A percentile compares a stretch with the other conserved stretches of the same genome.
phyloP scores from a whole-genome alignment of 768 basidiomycete species.

The Rhizopogon roseolus region DNA sequence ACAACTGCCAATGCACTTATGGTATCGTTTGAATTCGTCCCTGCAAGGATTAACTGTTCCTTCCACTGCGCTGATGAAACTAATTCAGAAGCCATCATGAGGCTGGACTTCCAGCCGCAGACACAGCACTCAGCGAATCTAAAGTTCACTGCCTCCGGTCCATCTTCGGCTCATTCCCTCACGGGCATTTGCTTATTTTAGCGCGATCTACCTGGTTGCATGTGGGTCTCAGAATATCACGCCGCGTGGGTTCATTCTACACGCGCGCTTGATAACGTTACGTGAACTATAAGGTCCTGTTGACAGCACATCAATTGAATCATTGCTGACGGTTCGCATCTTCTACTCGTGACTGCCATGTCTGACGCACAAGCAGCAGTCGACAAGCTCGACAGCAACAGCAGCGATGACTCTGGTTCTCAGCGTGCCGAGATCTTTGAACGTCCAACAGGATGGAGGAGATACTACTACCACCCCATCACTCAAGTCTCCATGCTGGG shows the following conservation, averaged over 20 bases:
- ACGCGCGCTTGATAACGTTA: background rate
- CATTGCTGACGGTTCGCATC: background rate
- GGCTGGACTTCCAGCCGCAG: no score
- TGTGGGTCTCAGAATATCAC: conserved; percentile 54
- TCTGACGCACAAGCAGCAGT: conserved; percentile 11
- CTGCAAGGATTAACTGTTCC: no score
- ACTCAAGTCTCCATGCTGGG: conserved; percentile 50
- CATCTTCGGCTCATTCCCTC: conserved; percentile 56
- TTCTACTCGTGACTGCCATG: conserved; percentile 9
- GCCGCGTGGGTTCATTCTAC: conserved; percentile 30
- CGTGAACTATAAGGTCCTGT: background rate
- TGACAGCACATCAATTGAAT: background rate
- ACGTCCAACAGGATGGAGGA: conserved; percentile 47
- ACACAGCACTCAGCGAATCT: conserved; percentile 58
- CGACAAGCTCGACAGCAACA: conserved; percentile 19
- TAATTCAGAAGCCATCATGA: no score
- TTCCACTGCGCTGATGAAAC: no score
- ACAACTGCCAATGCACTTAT: no score
- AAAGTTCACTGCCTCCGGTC: conserved; percentile 63
- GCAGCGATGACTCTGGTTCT: conserved; percentile 24
- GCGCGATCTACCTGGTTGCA: conserved; percentile 37
- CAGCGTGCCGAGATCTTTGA: conserved; percentile 30
- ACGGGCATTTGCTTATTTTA: conserved; percentile 38
- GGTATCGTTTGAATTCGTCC: no score
- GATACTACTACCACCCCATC: conserved; percentile 50